Evolutionary conservation across 2,329 filamentous ascomycete genomes (phyloP).

Genomic region (Colletotrichum sp.): DNA sequence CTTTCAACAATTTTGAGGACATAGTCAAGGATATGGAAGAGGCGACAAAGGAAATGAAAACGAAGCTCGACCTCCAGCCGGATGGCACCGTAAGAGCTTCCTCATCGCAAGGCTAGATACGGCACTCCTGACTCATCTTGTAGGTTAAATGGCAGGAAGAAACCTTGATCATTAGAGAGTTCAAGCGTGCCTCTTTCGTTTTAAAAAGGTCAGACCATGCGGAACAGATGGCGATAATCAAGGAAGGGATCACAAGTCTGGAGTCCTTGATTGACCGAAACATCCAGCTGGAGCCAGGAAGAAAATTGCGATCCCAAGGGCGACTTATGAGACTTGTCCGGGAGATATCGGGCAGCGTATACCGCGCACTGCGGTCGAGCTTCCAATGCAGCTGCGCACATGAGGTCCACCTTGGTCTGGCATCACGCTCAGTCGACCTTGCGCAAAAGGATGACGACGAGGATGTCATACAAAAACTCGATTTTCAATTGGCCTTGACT

Average conservation of each 20-base stretch:
- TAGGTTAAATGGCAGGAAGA: background rate
- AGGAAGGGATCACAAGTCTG: constrained; percentile 25
- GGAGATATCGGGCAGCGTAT: constrained; percentile 25
- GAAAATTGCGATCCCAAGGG: constrained; percentile 21
- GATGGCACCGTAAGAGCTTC: background rate
- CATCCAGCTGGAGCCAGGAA: constrained; percentile 24
- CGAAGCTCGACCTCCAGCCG: background rate
- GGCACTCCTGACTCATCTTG: background rate
- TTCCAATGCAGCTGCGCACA: constrained; percentile 10
- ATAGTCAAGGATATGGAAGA: constrained; percentile 26
- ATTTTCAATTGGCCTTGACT: constrained; percentile 3
- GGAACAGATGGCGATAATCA: constrained; percentile 11
- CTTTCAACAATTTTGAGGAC: constrained; percentile 26
- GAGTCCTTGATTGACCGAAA: constrained; percentile 24
- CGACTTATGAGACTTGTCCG: constrained; percentile 24
- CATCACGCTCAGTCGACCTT: constrained; percentile 5
- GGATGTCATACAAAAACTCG: constrained; percentile 5
- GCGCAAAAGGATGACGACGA: constrained; percentile 22
- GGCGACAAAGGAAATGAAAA: constrained; percentile 23
- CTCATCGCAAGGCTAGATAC: no score
- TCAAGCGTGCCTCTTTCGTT: constrained; percentile 16
- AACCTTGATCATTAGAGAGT: background rate
- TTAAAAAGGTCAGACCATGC: constrained; percentile 12
- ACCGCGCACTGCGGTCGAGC: background rate
- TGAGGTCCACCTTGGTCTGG: constrained; percentile 24